Percentiles rank a stretch among this genome's conserved stretches.
phyloP scores from a whole-genome alignment of 371 early-diverging fungal genomes.

The Actinomortierella wolfii region DNA sequence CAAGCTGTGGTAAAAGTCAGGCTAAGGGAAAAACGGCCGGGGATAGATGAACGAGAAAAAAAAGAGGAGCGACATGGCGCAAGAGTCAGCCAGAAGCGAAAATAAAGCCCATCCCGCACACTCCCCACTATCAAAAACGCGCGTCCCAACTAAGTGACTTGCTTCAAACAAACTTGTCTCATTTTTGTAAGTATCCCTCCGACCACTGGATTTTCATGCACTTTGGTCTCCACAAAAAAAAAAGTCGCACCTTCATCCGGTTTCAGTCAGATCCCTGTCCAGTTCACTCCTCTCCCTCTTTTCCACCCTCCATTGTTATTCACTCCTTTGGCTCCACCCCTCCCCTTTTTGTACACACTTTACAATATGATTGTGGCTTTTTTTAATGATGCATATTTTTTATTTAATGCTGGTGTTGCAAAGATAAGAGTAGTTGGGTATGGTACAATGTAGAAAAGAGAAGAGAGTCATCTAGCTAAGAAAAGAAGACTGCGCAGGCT shows the following conservation, averaged over 20 bases:
- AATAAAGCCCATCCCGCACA: too few relatives aligned
- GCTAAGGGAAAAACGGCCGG: too few relatives aligned
- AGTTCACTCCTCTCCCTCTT: background rate
- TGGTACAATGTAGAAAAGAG: background rate
- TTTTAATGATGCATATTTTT: conserved; percentile 2
- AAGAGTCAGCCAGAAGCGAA: background rate
- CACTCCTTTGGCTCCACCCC: background rate
- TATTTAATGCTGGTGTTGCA: background rate
- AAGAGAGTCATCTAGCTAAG: background rate
- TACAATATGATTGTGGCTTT: background rate
- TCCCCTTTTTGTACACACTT: background rate
- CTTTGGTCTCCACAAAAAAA: background rate
- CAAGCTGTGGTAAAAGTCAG: too few relatives aligned
- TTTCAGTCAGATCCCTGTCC: background rate
- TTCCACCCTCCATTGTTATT: background rate
- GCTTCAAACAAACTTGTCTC: background rate
- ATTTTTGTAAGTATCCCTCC: background rate
- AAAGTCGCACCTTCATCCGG: background rate
- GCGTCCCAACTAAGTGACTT: too few relatives aligned
- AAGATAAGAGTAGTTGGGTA: background rate
- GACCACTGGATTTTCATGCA: background rate
- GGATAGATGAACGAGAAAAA: too few relatives aligned
- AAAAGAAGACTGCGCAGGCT: background rate
- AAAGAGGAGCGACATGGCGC: too few relatives aligned
- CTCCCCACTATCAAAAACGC: too few relatives aligned